phyloP scores from a whole-genome alignment of 2,329 filamentous ascomycete species.

The Aspergillus glaucus region DNA sequence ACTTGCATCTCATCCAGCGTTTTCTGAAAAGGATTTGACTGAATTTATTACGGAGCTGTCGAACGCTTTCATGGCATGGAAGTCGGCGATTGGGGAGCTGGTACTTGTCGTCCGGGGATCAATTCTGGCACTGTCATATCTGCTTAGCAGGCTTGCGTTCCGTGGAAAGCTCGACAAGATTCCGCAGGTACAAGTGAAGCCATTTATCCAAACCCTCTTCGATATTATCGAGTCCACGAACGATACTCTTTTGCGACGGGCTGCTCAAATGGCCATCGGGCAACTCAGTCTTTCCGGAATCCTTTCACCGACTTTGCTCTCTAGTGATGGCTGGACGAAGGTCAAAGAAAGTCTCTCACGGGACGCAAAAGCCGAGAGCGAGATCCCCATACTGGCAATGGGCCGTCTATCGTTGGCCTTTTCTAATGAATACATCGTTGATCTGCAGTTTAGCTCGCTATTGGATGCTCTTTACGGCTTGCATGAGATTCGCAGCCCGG shows the following conservation, averaged over 20 bases:
- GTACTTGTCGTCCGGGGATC: slow-evolving; percentile 56
- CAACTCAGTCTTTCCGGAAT: slow-evolving; percentile 57
- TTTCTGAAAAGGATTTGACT: slow-evolving; percentile 36
- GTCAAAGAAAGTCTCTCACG: slow-evolving; percentile 59
- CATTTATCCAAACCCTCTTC: slow-evolving; percentile 41
- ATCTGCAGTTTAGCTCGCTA: slow-evolving; percentile 43
- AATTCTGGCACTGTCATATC: slow-evolving; percentile 53
- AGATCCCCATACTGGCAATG: slow-evolving; percentile 72
- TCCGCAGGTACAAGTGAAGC: slow-evolving; percentile 33
- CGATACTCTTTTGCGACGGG: slow-evolving; percentile 53
- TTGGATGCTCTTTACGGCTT: slow-evolving; percentile 65
- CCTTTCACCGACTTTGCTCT: slow-evolving; percentile 32
- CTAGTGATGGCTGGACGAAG: slow-evolving; percentile 30
- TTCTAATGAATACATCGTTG: slow-evolving; percentile 27
- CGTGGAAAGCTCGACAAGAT: slow-evolving; percentile 33
- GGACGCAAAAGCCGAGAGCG: slow-evolving; percentile 72
- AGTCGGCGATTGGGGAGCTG: slow-evolving; percentile 54
- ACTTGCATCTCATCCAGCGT: slow-evolving; percentile 58
- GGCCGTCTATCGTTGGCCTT: slow-evolving; percentile 64
- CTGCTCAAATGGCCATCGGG: slow-evolving; percentile 52
- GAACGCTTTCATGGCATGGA: slow-evolving; percentile 46
- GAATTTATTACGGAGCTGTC: slow-evolving; percentile 44
- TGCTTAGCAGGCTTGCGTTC: slow-evolving; percentile 52
- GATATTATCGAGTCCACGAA: slow-evolving; percentile 49
- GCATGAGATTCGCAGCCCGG: slow-evolving; percentile 76